Base-by-base conservation (phyloP, 2,329 filamentous ascomycete genomes). In the Dactylellina cionopaga region DNA sequence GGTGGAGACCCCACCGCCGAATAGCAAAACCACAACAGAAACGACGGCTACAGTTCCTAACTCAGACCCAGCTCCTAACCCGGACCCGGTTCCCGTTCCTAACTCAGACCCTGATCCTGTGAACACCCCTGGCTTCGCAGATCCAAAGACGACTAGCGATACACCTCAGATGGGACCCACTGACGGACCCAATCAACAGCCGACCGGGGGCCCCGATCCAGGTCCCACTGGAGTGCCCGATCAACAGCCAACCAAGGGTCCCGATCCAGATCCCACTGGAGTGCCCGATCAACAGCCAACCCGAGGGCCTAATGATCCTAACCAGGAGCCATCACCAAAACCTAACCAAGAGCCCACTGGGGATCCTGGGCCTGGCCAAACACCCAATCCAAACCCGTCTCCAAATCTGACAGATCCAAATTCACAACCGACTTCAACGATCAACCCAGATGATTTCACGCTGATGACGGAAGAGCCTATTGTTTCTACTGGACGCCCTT, bases 361-460 rank as follows among this genome's bases (percentile, higher is more conserved):
- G 5, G 33, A 33, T 5, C 44, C 52, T 24, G 7, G 17, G 2
- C 33, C 52, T 27, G 51, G 22, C 9, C 22, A 43, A 15, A n/a
- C 52, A 9, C 64, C 58, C 7, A 71, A 59, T 25, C 19, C 17
- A 5, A 63, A 63, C 13, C 49, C 66, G 11, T 11, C 37, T 10
- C 41, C 59, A 24, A 65, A 60, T 24, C 47, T 59, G 15, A 65
- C 59, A 3, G 31, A 24, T 13, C 29, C 54, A 1, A 39, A 46
- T 19, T 13, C 47, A 6, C 35, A 29, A n/a, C 46, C 41, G 7
- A 24, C 44, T 7, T 15, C 25, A 11, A 37, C 47, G 2, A 43
- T 54, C 22, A 65, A 72, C 15, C 52, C 68, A 2, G 29, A 65
- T 24, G 59, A 65, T 29, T 65, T 72, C 22, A 60, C 52, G 7